These are phyloP conservation scores for Candida mattraensis DNA, from an alignment of 805 yeast genomes.

Conservation along the genomic window DNA sequence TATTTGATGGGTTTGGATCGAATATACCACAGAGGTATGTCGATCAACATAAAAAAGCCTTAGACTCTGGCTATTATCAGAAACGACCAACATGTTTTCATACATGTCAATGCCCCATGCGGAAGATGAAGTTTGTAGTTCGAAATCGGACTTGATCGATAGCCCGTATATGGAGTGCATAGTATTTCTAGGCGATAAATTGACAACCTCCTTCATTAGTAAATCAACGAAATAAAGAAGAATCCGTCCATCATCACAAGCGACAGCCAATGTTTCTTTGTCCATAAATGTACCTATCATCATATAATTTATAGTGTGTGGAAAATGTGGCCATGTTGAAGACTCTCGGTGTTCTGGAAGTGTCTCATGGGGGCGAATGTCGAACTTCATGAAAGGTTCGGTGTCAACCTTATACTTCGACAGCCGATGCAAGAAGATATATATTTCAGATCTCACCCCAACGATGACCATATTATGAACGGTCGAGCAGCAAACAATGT, in stretches of 20 bases:
- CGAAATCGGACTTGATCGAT: conserved; percentile 22
- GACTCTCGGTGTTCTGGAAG: conserved; percentile 37
- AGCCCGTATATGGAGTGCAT: conserved; percentile 7
- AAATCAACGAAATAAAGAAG: conserved; percentile 36
- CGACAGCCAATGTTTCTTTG: conserved; percentile 45
- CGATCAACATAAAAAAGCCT: conserved; percentile 38
- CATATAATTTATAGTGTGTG: conserved; percentile 57
- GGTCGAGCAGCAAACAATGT: conserved; percentile 31
- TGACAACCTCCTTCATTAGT: conserved; percentile 24
- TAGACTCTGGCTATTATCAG: conserved; percentile 54
- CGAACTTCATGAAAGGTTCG: conserved; percentile 34
- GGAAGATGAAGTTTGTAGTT: conserved; percentile 42
- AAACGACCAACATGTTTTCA: conserved; percentile 42
- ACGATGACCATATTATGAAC: conserved; percentile 25
- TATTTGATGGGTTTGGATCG: conserved; percentile 40
- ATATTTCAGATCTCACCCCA: conserved; percentile 37
- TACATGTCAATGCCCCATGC: conserved; percentile 63
- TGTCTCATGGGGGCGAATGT: conserved; percentile 42
- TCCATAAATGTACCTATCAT: conserved; percentile 38
- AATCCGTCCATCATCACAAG: conserved; percentile 57
- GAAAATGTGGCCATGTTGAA: conserved; percentile 50
- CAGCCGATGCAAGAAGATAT: conserved; percentile 35
- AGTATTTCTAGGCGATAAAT: conserved; percentile 4
- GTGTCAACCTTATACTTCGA: conserved; percentile 31
- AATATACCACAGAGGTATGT: conserved; percentile 11